These are phyloP conservation scores for Cnidoscolus chayamansa DNA, from an alignment of 441 rosid species.

Conservation along the genomic window DNA sequence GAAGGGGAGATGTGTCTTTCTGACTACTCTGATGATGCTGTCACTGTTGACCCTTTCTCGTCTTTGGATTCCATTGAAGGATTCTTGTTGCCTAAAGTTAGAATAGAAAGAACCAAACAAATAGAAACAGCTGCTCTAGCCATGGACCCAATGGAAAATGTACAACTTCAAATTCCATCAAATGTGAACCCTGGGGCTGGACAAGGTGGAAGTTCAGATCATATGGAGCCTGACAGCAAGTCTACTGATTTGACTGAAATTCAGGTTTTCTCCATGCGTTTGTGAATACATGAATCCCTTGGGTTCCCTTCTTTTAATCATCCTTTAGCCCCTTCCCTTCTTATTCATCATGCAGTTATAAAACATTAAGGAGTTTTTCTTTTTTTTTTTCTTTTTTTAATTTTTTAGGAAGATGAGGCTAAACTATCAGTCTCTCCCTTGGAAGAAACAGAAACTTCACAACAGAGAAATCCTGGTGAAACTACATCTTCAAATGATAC, in stretches of 20 bases:
- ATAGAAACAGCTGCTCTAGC: constrained; percentile 35
- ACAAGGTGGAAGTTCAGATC: constrained; percentile 51
- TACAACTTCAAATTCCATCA: constrained; percentile 38
- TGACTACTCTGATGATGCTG: constrained; percentile 53
- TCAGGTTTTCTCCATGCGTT: constrained; percentile 43
- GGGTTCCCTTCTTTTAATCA: not conserved
- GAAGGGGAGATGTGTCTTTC: constrained; percentile 66
- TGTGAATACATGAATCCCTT: not conserved
- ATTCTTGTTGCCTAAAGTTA: constrained; percentile 66
- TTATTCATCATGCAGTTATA: not conserved
- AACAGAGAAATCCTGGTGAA: constrained; percentile 33
- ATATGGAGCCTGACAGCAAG: constrained; percentile 39
- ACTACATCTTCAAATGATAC: constrained; percentile 27
- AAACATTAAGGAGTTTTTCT: not conserved
- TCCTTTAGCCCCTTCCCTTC: not conserved
- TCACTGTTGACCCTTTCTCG: constrained; percentile 82
- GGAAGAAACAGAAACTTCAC: constrained; percentile 30
- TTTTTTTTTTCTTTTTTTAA: not conserved
- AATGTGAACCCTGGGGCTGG: constrained; percentile 41
- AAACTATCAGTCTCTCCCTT: constrained; percentile 32
- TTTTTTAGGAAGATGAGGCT: constrained; percentile 42
- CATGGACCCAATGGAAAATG: constrained; percentile 37
- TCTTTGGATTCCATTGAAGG: constrained; percentile 63
- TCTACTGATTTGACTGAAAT: constrained; percentile 43
- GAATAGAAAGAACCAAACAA: constrained; percentile 33